Conservation (phyloP, 768 basidiomycete species). For the Megacollybia marginata region DNA sequence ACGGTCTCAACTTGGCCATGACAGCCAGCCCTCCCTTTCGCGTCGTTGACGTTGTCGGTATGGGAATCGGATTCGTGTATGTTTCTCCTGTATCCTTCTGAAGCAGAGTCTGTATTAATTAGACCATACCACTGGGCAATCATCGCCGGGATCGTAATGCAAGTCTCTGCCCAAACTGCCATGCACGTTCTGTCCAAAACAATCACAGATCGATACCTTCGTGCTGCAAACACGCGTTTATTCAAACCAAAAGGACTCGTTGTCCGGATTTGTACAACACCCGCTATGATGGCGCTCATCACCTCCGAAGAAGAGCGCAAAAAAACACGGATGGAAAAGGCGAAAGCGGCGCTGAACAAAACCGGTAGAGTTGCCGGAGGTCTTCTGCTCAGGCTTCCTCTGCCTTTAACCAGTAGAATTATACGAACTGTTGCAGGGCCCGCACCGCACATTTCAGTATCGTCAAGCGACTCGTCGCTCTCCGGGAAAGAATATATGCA, state of each 20-base stretch:
- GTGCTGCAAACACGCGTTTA: conserved; percentile 12
- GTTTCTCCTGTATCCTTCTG: not conserved
- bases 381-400: conserved; percentile 7
- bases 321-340: not conserved
- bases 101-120: no score
- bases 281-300: conserved; percentile 13
- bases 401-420: conserved; percentile 5
- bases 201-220: conserved; percentile 16
- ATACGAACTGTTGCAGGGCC: conserved; percentile 11
- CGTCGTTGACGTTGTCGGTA: conserved; percentile 11
- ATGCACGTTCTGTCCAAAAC: conserved; percentile 16
- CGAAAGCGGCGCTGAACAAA: conserved; percentile 6
- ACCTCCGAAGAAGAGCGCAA: not conserved
- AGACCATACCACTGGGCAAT: conserved; percentile 19
- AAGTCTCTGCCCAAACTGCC: conserved; percentile 8
- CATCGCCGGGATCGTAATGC: conserved; percentile 10
- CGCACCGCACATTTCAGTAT: conserved; percentile 3
- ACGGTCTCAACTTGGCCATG: conserved; percentile 18
- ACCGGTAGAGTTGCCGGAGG: conserved; percentile 11
- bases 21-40: conserved; percentile 17
- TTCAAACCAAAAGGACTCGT: conserved; percentile 17
- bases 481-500: not conserved
- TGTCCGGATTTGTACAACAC: conserved; percentile 15
- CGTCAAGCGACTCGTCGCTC: not conserved
- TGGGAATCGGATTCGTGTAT: conserved; percentile 15